A percentile compares a stretch with the other conserved stretches of the same genome.
These are phyloP conservation scores for Talaromyces nanjingensis DNA, from an alignment of 495 filamentous ascomycete species.

Conservation along the genomic window DNA sequence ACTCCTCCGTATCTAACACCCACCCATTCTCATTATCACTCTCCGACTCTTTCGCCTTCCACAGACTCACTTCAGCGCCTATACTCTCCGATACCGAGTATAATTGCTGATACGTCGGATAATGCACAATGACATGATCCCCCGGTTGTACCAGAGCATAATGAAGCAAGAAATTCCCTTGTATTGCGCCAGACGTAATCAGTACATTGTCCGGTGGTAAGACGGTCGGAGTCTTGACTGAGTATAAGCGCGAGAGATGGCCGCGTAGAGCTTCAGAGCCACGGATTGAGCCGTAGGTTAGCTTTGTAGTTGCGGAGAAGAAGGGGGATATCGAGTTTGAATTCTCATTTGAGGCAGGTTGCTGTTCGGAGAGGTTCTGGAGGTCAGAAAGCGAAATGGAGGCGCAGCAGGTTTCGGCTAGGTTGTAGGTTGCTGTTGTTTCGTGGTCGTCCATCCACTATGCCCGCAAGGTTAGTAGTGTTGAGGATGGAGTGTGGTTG, in stretches of 20 bases:
- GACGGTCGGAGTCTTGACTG: slow-evolving; percentile 40
- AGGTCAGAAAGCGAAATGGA: slow-evolving; percentile 75
- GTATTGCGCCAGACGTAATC: slow-evolving; percentile 75
- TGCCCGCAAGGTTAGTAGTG: neutral
- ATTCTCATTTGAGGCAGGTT: slow-evolving; percentile 18
- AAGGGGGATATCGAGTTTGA: neutral
- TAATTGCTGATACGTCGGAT: slow-evolving; percentile 86
- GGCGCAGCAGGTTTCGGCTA: slow-evolving; percentile 81
- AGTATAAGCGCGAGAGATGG: slow-evolving; percentile 62
- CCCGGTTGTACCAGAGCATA: slow-evolving; percentile 71
- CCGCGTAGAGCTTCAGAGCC: slow-evolving; percentile 57
- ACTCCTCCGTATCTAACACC: slow-evolving; percentile 58
- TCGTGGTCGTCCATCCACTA: slow-evolving; percentile 92
- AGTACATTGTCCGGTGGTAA: slow-evolving; percentile 61
- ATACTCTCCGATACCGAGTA: slow-evolving; percentile 70
- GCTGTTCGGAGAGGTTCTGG: slow-evolving; percentile 44
- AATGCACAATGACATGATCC: slow-evolving; percentile 85
- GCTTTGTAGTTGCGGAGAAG: slow-evolving; percentile 38
- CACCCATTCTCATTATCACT: slow-evolving; percentile 43
- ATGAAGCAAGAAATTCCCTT: slow-evolving; percentile 72
- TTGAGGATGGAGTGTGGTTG: neutral
- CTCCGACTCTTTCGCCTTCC: slow-evolving; percentile 56
- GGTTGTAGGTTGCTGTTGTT: slow-evolving; percentile 65
- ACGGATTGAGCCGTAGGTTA: slow-evolving; percentile 66
- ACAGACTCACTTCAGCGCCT: slow-evolving; percentile 75